Conservation (phyloP, 345 rosid genomes). For the Eucalyptus curtisii region DNA sequence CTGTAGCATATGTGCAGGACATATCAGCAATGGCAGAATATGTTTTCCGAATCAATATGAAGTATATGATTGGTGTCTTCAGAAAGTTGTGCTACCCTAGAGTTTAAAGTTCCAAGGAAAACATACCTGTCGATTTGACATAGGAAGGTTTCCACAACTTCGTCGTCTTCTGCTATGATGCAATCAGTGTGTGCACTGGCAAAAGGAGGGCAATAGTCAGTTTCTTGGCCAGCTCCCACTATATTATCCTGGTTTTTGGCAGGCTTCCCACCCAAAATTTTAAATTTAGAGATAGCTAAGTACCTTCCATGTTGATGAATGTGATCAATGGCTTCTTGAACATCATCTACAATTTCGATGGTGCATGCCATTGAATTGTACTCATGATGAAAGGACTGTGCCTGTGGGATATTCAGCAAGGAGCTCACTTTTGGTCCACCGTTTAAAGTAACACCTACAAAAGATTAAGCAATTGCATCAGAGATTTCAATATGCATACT, state of each 20-base stretch:
- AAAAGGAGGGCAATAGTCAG: neutral
- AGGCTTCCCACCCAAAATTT: neutral
- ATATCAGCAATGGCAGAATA: neutral
- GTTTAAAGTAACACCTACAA: neutral
- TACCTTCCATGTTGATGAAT: slow-evolving; percentile 93
- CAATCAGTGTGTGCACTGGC: slow-evolving; percentile 95
- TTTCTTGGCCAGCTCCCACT: neutral
- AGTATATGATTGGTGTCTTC: neutral
- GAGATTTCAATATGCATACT: neutral
- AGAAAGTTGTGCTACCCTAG: neutral
- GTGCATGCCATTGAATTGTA: slow-evolving; percentile 84
- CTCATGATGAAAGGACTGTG: slow-evolving; percentile 60
- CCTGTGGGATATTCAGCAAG: slow-evolving; percentile 6
- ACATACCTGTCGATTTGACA: slow-evolving; percentile 77
- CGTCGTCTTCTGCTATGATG: slow-evolving; percentile 61
- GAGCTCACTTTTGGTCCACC: neutral
- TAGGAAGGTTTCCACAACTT: slow-evolving; percentile 71
- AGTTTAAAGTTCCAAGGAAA: neutral
- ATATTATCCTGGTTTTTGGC: neutral
- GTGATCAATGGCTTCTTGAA: slow-evolving; percentile 69
- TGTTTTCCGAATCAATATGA: neutral
- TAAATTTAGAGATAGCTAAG: neutral
- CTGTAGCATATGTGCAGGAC: slow-evolving; percentile 14
- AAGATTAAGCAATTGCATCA: neutral
- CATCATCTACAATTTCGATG: slow-evolving; percentile 84